Base-by-base conservation (phyloP, 2,329 filamentous ascomycete species). In the Paradendryphiella salina region DNA sequence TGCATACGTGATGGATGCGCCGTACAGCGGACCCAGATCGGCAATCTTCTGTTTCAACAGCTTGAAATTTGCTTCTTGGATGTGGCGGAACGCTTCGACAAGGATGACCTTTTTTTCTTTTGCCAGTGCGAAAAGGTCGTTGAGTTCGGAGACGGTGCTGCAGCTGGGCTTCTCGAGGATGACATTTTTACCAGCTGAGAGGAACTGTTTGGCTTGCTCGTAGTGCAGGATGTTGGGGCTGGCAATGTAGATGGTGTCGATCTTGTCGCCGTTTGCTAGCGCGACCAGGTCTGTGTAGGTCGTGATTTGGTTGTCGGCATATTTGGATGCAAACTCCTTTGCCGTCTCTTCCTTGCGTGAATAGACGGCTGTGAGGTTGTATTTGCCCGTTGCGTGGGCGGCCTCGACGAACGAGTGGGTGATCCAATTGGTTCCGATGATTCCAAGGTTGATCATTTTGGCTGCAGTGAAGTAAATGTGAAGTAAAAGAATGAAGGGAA, bases 91-190 rank as follows among this genome's bases (percentile, higher is more conserved):
- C 13, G 78, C 78, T 65, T 80, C 78, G 49, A 80, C 71, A 11
- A 80, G 60, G 52, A 75, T 74, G 8, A 78, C 69, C 13, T 67
- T 64, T 17, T 78, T 71, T 31, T 67, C 61, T 35, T 74, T 67
- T 1, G 77, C 76, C 11, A 75, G 63, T 13, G 59, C 54, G 63
- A 78, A 77, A 10, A 80, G 64, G 21, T 74, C 66, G 29, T 77
- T 70, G 3, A 79, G 68, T 55, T 80, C 76, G 1, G 60, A 54
- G 20, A 67, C 58, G 1, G 73, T 80, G 18, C 70, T 74, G 20
- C 76, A 77, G 0, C 76, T 73, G 4, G 78, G 78, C 60, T 80
- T 80, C 61, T 80, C 78, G n/a, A 80, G 64, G 23, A 80, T 71
- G 52, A 80, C 77, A 59, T 80, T 73, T 57, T 79, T 80, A 42